Evolutionary conservation across 108 stramenopile genomes (phyloP), one percentile per base, ranked within the genome.

Genomic region (Chaetoceros tenuissimus): DNA sequence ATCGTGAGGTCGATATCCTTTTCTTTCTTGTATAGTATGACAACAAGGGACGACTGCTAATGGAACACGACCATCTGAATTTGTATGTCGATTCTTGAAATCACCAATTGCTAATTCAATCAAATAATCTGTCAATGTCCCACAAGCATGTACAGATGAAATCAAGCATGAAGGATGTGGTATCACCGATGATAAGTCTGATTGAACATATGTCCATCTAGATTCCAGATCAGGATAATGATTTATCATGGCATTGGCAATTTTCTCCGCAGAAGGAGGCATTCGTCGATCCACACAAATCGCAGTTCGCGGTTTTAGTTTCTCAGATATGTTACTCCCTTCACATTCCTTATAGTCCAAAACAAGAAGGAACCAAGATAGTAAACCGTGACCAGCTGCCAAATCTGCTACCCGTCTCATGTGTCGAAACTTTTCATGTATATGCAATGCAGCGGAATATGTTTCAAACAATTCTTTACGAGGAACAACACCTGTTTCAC

Each of bases 381-480:
- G 60, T 5, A 84, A 43, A 3, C 79, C 79, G 70, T 84, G 82
- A 30, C 79, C 73, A 31, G 77, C 66, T 2, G 77, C 82, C 52
- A 80, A 46, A 62, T 84, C 82, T 18, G 66, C 71, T 30, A 79
- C 60, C 10, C 82, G 66, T 1, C 55, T 44, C 0, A 59, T 5
- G 13, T 57, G 16, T 1, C 34, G 22, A 67, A 83, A 84, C 2
- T 34, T 34, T 24, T 68, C 29, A 51, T 80, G 66, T 21, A 84
- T 77, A 28, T 84, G 67, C 31, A 78, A 46, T 17, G 82, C 82
- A 51, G 78, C 59, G 1, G 79, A 71, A 79, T 79, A 84, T 1
- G 82, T 80, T 28, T 84, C 79, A 61, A 84, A 84, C 2, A 84
- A 28, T 66, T 84, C 82, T 46, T 84, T 84, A n/a, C 79, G 71